Conservation (phyloP, 805 yeast species). For the Monosporozyma yasuniensis region DNA sequence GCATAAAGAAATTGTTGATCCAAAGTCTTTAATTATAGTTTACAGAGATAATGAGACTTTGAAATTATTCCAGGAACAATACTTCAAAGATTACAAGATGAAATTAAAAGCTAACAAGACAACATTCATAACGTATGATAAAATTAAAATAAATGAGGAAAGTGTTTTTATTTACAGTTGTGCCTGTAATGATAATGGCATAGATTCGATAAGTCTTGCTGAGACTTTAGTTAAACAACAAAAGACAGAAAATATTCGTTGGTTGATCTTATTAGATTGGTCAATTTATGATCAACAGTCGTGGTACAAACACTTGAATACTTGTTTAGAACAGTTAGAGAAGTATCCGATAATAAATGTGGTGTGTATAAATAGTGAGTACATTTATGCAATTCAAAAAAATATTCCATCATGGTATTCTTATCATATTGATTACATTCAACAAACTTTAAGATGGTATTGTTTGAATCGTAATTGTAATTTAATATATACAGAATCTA, state of each 20-base stretch:
- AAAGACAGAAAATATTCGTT: slow-evolving; percentile 1
- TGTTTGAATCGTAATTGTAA: slow-evolving; percentile 10
- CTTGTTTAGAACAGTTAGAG: slow-evolving; percentile 1
- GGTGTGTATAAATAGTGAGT: slow-evolving; percentile 13
- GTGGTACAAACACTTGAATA: slow-evolving; percentile 15
- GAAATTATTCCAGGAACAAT: neutral
- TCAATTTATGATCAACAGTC: slow-evolving; percentile 9
- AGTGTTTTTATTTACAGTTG: neutral
- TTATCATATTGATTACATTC: slow-evolving; percentile 18
- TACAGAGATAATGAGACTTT: neutral
- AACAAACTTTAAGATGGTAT: slow-evolving; percentile 19
- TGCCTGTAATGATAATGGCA: neutral
- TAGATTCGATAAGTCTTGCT: neutral
- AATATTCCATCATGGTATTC: slow-evolving; percentile 16
- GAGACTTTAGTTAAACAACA: neutral
- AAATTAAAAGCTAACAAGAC: neutral
- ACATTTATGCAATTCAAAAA: slow-evolving; percentile 14
- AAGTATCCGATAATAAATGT: slow-evolving; percentile 5
- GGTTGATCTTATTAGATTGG: slow-evolving; percentile 21
- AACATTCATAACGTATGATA: neutral
- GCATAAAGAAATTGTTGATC: neutral
- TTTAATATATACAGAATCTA: slow-evolving; percentile 8
- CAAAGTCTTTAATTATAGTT: neutral
- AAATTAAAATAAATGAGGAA: neutral
- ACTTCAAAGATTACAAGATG: neutral